A percentile compares a stretch with the other conserved stretches of the same genome.
Evolutionary conservation across 2,329 filamentous ascomycete genomes (phyloP).

Genomic region (Ascochyta rabiei): DNA sequence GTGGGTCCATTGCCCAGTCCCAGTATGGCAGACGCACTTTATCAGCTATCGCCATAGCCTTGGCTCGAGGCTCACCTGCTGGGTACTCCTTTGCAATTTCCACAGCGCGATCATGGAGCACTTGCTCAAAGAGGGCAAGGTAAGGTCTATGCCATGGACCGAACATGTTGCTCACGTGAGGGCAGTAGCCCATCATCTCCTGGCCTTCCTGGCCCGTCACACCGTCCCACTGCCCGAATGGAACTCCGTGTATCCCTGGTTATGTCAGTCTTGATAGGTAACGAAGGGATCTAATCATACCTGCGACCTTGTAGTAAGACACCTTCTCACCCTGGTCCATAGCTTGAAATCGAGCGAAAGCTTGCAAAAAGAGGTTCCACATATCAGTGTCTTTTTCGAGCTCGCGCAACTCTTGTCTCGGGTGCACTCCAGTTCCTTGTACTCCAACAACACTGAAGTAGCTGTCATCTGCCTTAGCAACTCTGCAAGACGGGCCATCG

Average conservation of each 20-base stretch:
- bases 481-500: slow-evolving; percentile 30
- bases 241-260: slow-evolving; percentile 41
- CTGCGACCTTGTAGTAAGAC: slow-evolving; percentile 42
- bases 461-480: slow-evolving; percentile 27
- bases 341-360: slow-evolving; percentile 38
- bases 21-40: slow-evolving; percentile 43
- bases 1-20: slow-evolving; percentile 42
- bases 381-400: slow-evolving; percentile 38
- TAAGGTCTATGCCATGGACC: slow-evolving; percentile 43
- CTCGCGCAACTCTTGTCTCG: slow-evolving; percentile 37
- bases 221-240: slow-evolving; percentile 37
- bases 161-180: slow-evolving; percentile 40
- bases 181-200: slow-evolving; percentile 38
- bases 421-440: slow-evolving; percentile 37
- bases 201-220: slow-evolving; percentile 30
- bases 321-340: slow-evolving; percentile 40
- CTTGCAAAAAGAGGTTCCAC: slow-evolving; percentile 43
- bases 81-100: slow-evolving; percentile 40
- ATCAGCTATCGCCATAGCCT: slow-evolving; percentile 30
- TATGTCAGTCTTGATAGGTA: background rate
- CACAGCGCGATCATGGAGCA: slow-evolving; percentile 38
- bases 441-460: slow-evolving; percentile 44
- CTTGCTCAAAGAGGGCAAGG: slow-evolving; percentile 41
- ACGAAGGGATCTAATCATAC: slow-evolving; percentile 15
- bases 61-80: slow-evolving; percentile 27